Conservation (phyloP, 257 asterid species). For the Nicotiana attenuata region DNA sequence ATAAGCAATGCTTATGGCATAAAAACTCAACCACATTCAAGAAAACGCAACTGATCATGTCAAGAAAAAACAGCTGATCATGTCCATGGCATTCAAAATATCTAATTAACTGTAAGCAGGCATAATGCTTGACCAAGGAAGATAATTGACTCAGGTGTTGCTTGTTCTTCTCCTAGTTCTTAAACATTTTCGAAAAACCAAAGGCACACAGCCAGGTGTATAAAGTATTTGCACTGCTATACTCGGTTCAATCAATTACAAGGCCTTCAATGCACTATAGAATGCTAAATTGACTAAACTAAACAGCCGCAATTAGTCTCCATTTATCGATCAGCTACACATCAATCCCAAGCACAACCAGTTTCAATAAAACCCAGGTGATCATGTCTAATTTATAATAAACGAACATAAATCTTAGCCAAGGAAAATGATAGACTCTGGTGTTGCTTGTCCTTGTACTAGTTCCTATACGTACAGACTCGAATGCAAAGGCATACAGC, state of each 20-base stretch:
- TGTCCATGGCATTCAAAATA: background rate
- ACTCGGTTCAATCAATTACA: background rate
- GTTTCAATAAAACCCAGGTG: background rate
- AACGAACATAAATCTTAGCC: background rate
- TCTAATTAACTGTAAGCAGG: background rate
- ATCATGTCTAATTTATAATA: background rate
- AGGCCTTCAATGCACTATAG: background rate
- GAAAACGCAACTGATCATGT: background rate
- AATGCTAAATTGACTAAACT: background rate
- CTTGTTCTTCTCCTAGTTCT: background rate
- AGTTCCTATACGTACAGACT: background rate
- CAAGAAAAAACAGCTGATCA: background rate
- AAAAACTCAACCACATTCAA: background rate
- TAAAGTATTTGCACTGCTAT: too few relatives aligned
- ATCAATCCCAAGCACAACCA: background rate
- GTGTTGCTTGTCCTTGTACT: background rate
- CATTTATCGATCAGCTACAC: background rate
- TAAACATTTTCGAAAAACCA: background rate
- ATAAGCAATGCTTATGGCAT: background rate
- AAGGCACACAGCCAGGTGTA: background rate
- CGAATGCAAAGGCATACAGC: background rate
- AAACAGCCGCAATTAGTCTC: background rate
- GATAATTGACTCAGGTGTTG: background rate
- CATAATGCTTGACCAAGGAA: background rate
- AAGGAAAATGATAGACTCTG: background rate